Percentiles rank a stretch among this genome's conserved stretches.
These are phyloP conservation scores for Chalciporus sp. DNA, from an alignment of 1,284 basidiomycete genomes.

Conservation along the genomic window DNA sequence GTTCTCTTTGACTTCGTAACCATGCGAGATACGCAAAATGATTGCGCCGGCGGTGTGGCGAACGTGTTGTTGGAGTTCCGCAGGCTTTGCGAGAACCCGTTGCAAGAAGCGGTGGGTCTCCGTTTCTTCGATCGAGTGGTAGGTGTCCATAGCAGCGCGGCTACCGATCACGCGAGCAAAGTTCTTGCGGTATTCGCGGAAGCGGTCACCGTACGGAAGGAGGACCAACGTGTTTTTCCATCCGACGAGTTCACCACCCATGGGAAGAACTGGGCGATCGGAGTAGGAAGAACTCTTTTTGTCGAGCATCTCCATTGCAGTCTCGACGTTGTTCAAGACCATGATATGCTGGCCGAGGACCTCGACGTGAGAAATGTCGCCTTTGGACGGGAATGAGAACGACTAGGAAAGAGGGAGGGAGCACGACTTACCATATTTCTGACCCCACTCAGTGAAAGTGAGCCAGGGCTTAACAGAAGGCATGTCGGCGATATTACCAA, in stretches of 20 bases:
- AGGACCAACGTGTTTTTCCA: conserved; percentile 68
- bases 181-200: conserved; percentile 62
- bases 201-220: conserved; percentile 60
- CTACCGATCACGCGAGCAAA: conserved; percentile 62
- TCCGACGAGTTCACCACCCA: conserved; percentile 67
- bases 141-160: conserved; percentile 50
- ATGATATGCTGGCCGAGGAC: conserved; percentile 63
- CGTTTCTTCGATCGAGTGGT: conserved; percentile 48
- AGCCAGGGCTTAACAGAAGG: conserved; percentile 36
- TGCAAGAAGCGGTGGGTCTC: conserved; percentile 60
- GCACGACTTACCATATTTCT: conserved; percentile 30
- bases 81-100: conserved; percentile 55
- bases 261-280: conserved; percentile 58
- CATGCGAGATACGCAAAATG: conserved; percentile 62
- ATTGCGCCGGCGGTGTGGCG: conserved; percentile 61
- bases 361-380: conserved; percentile 59
- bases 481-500: conserved; percentile 40
- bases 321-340: conserved; percentile 57
- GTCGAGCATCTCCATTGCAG: conserved; percentile 63
- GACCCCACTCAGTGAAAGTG: conserved; percentile 35
- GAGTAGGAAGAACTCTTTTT: conserved; percentile 72
- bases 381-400: conserved; percentile 34
- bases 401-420: neutral
- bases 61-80: conserved; percentile 54
- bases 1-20: conserved; percentile 57